phyloP scores from a whole-genome alignment of 2,329 filamentous ascomycete species.

The Allantophomopsis lycopodina region DNA sequence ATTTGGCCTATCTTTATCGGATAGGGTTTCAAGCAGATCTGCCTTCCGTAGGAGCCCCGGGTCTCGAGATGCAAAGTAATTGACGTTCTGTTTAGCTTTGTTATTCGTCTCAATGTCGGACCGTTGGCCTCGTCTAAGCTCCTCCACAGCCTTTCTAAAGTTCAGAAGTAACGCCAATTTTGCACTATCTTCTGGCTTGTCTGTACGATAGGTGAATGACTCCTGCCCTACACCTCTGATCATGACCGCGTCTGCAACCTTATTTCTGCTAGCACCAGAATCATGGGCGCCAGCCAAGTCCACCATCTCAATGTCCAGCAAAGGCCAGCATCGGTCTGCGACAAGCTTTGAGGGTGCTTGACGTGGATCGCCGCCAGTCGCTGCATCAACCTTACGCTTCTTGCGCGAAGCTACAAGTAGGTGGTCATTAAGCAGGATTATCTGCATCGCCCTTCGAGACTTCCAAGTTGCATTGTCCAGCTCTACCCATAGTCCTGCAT shows the following conservation, averaged over 20 bases:
- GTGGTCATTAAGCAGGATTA: conserved; percentile 91
- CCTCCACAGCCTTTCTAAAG: conserved; percentile 85
- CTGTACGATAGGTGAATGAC: conserved; percentile 87
- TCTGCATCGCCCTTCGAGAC: conserved; percentile 73
- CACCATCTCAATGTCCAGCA: conserved; percentile 85
- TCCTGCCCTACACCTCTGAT: conserved; percentile 75
- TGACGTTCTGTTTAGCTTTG: conserved; percentile 71
- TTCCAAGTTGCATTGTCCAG: conserved; percentile 97
- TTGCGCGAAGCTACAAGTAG: conserved; percentile 82
- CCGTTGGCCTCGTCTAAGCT: conserved; percentile 72
- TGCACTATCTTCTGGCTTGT: conserved; percentile 64
- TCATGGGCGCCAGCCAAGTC: conserved; percentile 64
- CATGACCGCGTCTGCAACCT: conserved; percentile 77
- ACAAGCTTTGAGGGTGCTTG: conserved; percentile 59
- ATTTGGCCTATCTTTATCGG: conserved; percentile 55
- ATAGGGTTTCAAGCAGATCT: conserved; percentile 65
- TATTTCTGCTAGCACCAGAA: conserved; percentile 39
- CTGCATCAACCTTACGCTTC: conserved; percentile 72
- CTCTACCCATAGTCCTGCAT: conserved; percentile 90
- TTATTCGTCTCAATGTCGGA: conserved; percentile 81
- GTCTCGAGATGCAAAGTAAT: conserved; percentile 71
- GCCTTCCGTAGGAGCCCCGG: conserved; percentile 65
- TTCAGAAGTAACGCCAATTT: conserved; percentile 75
- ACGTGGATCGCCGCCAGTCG: conserved; percentile 30
- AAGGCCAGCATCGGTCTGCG: conserved; percentile 85